Conservation (phyloP, 2,329 filamentous ascomycete genomes). For the Fusarium subglutinans region DNA sequence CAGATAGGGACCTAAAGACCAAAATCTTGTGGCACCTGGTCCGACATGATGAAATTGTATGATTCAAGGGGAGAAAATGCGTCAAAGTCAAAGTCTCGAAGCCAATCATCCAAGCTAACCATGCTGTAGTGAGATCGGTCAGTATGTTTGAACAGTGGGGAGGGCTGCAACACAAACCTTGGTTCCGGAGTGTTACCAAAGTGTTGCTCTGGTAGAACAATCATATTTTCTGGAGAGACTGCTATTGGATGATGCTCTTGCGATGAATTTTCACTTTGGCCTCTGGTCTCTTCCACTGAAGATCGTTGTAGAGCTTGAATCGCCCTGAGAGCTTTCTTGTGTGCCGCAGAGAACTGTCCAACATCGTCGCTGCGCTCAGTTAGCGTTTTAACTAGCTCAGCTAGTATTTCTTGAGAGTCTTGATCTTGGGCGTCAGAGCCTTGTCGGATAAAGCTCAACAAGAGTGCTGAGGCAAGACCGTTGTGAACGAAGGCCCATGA, state of each 20-base stretch:
- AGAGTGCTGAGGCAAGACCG: constrained; percentile 25
- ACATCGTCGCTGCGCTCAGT: constrained; percentile 3
- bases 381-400: constrained; percentile 13
- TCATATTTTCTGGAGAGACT: background rate
- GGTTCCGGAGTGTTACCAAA: background rate
- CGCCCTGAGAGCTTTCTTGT: constrained; percentile 26
- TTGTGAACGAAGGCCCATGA: constrained; percentile 38
- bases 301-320: constrained; percentile 18
- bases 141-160: background rate
- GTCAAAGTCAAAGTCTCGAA: constrained; percentile 27
- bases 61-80: constrained; percentile 18
- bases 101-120: constrained; percentile 21
- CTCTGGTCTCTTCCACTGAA: background rate
- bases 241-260: background rate
- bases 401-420: constrained; percentile 27
- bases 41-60: constrained; percentile 32
- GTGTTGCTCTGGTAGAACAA: background rate
- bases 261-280: background rate
- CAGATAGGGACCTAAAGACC: background rate
- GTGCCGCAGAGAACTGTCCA: constrained; percentile 13
- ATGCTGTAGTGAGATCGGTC: background rate
- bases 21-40: background rate
- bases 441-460: constrained; percentile 25
- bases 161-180: background rate
- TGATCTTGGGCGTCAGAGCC: background rate